Percentiles rank a stretch among this genome's conserved stretches.
These are phyloP conservation scores for Boletus edulis DNA, from an alignment of 768 basidiomycete species.

Conservation along the genomic window DNA sequence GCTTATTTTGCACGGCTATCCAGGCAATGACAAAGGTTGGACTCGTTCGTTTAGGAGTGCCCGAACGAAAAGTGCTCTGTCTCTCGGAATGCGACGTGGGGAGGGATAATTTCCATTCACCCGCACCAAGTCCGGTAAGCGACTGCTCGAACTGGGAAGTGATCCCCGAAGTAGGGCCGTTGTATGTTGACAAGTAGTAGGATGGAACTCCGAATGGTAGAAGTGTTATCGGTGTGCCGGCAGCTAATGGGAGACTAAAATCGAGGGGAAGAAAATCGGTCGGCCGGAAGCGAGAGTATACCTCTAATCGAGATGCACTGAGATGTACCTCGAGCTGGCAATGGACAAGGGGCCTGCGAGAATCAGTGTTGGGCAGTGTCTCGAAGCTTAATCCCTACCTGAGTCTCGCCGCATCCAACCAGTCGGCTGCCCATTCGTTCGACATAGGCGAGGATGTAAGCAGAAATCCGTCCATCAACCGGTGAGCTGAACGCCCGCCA, in stretches of 20 bases:
- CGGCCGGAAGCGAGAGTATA: conserved; percentile 60
- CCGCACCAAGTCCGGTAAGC: conserved; percentile 60
- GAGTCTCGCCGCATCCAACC: conserved; percentile 53
- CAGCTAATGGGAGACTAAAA: conserved; percentile 39
- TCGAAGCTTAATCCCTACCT: conserved; percentile 35
- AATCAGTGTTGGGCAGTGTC: conserved; percentile 11
- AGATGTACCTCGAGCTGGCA: conserved; percentile 60
- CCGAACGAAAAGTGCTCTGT: conserved; percentile 19
- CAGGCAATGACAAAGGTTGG: conserved; percentile 62
- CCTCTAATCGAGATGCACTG: conserved; percentile 45
- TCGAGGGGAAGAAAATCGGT: conserved; percentile 58
- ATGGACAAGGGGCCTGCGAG: conserved; percentile 54
- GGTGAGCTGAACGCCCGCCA: conserved; percentile 37
- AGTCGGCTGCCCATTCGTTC: conserved; percentile 63
- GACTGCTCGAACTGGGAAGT: conserved; percentile 62
- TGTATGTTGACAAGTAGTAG: conserved; percentile 68
- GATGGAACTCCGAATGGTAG: conserved; percentile 73
- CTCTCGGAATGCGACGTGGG: conserved; percentile 16
- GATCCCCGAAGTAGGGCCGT: conserved; percentile 61
- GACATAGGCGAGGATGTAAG: conserved; percentile 42
- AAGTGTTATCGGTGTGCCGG: conserved; percentile 67
- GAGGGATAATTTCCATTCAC: conserved; percentile 41
- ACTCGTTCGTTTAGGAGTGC: conserved; percentile 14
- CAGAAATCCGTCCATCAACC: conserved; percentile 65
- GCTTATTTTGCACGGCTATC: conserved; percentile 73